Evolutionary conservation across 192 early-diverging fungal genomes (phyloP), one percentile per base, ranked within the genome.

Genomic region (Gonapodya prolifera): DNA sequence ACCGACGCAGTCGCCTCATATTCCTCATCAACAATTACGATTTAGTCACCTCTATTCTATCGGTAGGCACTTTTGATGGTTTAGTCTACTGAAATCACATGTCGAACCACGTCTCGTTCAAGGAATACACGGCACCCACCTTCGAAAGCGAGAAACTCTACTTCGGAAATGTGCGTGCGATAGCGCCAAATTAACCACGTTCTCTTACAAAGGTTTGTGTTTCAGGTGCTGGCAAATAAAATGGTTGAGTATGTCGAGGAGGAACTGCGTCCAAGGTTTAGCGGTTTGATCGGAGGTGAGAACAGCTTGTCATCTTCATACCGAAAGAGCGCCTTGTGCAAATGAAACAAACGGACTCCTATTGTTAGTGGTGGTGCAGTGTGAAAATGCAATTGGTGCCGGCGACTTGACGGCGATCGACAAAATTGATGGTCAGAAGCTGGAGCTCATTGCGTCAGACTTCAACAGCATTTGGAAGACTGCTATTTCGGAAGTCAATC

Each of bases 21-120:
- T 96, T 96, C 78, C 83, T 94, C 77, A 95, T 99, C 81, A 99
- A 97, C 86, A 99, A 96, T 80, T 92, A 92, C 82, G 96, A 99
- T 79, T 84, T 96, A 18, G 89, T 97, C 29, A 83, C 92, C 31
- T 86, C 91, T 0, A 91, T 96, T 34, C 84, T 99, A 32, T 83
- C 87, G 69, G 95, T 92, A 84, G 75, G 86, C 33, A 85, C 35
- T 31, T 34, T 82, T 84, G 80, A 83, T 82, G 30, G 84, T 85
- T 69, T 35, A 79, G n/a, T 81, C 82, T 74, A 79, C 79, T 71
- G 84, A 81, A 81, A 76, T 77, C 76, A 70, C 69, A 79, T 0
- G 16, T 33, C 13, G n/a, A n/a, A n/a, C n/a, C n/a, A n/a, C n/a
- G n/a, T n/a, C n/a, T n/a, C 33, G 30, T 13, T 13, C 0, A 34